These are phyloP conservation scores for Solanum hybrid DNA, from an alignment of 305 asterid genomes.

Conservation along the genomic window DNA sequence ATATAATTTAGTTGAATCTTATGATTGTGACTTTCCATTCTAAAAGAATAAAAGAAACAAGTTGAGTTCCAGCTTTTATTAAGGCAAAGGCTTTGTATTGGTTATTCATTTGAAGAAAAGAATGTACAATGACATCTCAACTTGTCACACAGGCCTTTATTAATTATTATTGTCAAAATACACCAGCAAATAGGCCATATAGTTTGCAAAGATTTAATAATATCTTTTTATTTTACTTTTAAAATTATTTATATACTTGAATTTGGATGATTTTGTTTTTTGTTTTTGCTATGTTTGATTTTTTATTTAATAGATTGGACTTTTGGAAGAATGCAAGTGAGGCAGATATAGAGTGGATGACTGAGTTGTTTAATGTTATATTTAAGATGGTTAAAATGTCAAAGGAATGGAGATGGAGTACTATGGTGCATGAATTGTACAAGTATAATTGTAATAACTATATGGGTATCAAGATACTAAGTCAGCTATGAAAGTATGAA, in stretches of 20 bases:
- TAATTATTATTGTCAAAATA: background rate
- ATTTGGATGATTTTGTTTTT: background rate
- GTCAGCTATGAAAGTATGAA: background rate
- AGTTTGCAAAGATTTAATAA: background rate
- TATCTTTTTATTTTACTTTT: background rate
- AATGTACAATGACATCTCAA: background rate
- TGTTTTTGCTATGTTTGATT: background rate
- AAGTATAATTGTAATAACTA: background rate
- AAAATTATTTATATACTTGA: background rate
- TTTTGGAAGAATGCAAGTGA: background rate
- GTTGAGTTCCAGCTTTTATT: background rate
- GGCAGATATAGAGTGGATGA: background rate
- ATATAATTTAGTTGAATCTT: background rate
- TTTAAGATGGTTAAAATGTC: background rate
- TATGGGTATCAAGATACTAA: background rate
- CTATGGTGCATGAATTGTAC: background rate
- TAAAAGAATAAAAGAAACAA: background rate
- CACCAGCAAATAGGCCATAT: background rate
- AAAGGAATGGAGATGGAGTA: background rate
- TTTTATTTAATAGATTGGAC: background rate
- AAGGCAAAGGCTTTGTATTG: background rate
- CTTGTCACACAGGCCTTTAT: background rate
- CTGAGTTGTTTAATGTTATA: background rate
- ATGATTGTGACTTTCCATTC: background rate
- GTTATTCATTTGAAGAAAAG: background rate